Evolutionary conservation across 2,329 filamentous ascomycete genomes (phyloP).

Genomic region (Arthrinium phaeospermum): DNA sequence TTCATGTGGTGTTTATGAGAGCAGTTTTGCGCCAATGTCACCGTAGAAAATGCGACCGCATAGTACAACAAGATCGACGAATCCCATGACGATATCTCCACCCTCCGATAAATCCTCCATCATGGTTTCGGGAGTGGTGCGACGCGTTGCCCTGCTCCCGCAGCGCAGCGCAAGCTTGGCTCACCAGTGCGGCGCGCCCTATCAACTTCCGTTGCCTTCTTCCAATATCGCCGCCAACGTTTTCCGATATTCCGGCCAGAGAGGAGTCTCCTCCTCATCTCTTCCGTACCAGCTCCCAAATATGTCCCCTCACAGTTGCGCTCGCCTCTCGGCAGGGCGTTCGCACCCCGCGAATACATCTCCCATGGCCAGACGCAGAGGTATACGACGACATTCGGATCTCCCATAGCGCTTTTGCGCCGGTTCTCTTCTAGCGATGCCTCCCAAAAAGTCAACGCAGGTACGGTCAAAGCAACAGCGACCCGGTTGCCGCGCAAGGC

Average conservation of each 20-base stretch:
- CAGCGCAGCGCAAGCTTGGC: constrained; percentile 45
- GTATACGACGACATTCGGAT: constrained; percentile 14
- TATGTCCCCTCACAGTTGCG: not conserved
- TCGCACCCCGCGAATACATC: not conserved
- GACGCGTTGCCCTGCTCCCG: constrained; percentile 54
- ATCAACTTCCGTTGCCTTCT: constrained; percentile 21
- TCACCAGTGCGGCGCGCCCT: constrained; percentile 24
- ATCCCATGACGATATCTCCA: constrained; percentile 28
- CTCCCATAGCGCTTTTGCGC: constrained; percentile 20
- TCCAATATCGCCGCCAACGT: constrained; percentile 26
- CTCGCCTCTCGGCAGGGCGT: not conserved
- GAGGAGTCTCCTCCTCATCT: not conserved
- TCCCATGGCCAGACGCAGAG: not conserved
- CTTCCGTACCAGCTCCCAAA: not conserved
- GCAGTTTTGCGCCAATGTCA: constrained; percentile 10
- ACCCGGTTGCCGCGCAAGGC: not conserved
- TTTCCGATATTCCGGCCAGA: constrained; percentile 11
- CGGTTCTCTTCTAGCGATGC: constrained; percentile 29
- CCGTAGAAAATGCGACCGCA: constrained; percentile 29
- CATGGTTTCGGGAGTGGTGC: constrained; percentile 57
- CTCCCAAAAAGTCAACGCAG: constrained; percentile 1
- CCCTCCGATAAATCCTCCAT: constrained; percentile 35
- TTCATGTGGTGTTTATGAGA: constrained; percentile 3
- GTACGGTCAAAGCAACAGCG: not conserved
- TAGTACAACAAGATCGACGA: constrained; percentile 23